A percentile compares a stretch with the other conserved stretches of the same genome.
Evolutionary conservation across 2,329 filamentous ascomycete genomes (phyloP).

Genomic region (Xylaria digitata): DNA sequence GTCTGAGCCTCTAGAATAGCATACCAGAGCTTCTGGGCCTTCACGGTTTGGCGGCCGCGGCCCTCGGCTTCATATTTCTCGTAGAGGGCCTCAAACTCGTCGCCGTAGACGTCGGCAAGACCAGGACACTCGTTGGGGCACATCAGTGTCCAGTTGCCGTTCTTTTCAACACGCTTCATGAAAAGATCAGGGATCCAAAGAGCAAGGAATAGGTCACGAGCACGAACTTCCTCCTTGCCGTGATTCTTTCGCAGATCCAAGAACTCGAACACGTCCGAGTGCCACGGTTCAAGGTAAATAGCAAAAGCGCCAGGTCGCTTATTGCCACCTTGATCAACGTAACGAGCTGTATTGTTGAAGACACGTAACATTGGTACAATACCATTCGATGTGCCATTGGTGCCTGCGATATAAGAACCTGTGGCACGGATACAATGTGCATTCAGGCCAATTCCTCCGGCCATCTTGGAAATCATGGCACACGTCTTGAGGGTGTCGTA

Average conservation of each 20-base stretch:
- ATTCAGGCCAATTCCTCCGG: slow-evolving; percentile 96
- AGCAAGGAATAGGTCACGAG: slow-evolving; percentile 96
- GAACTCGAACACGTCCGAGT: slow-evolving; percentile 97
- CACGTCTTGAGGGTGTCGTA: slow-evolving; percentile 99
- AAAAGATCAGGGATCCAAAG: slow-evolving; percentile 99
- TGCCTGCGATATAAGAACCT: slow-evolving; percentile 97
- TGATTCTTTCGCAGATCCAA: slow-evolving; percentile 99
- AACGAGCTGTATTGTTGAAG: slow-evolving; percentile 99
- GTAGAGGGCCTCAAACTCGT: slow-evolving; percentile 96
- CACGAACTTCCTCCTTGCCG: slow-evolving; percentile 97
- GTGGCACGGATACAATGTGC: slow-evolving; percentile 97
- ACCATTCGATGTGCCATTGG: slow-evolving; percentile 97
- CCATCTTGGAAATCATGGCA: slow-evolving; percentile 99
- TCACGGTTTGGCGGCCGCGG: slow-evolving; percentile 88
- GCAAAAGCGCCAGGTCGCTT: slow-evolving; percentile 98
- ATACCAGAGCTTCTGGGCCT: slow-evolving; percentile 99
- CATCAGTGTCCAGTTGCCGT: slow-evolving; percentile 97
- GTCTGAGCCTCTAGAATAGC: slow-evolving; percentile 98
- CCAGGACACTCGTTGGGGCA: slow-evolving; percentile 97
- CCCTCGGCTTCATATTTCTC: slow-evolving; percentile 91
- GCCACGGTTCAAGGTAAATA: slow-evolving; percentile 99
- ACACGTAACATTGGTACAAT: slow-evolving; percentile 98
- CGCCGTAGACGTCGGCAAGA: slow-evolving; percentile 94
- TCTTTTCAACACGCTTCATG: slow-evolving; percentile 99
- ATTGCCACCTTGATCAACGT: slow-evolving; percentile 99